These are phyloP conservation scores for Aspergillus affinis DNA, from an alignment of 495 filamentous ascomycete genomes.

Conservation along the genomic window DNA sequence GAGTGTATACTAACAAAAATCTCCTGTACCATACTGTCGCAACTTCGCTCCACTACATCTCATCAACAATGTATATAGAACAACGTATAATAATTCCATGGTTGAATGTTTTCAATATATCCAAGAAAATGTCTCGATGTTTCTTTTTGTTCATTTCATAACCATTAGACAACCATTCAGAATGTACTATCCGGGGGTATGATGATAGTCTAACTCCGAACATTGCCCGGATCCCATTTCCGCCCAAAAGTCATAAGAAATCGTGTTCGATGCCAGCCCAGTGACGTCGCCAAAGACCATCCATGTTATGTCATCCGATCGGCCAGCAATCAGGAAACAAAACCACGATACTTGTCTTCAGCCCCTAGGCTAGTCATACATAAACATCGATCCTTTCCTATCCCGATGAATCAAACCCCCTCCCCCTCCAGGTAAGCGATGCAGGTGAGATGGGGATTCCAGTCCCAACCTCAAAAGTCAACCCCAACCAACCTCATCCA, in stretches of 20 bases:
- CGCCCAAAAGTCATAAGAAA: neutral
- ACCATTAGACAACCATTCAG: conserved; percentile 5
- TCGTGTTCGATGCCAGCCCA: neutral
- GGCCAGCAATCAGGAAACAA: conserved; percentile 13
- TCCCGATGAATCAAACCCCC: too few species aligned
- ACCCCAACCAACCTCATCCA: neutral
- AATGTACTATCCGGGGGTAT: neutral
- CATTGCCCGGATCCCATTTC: neutral
- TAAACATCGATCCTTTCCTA: neutral
- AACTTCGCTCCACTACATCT: conserved; percentile 2
- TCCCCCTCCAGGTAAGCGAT: too few species aligned
- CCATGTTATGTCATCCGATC: conserved; percentile 10
- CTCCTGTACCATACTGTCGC: conserved; percentile 10
- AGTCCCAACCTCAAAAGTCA: neutral
- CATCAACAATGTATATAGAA: conserved; percentile 3
- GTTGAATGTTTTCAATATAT: neutral
- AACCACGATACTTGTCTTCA: neutral
- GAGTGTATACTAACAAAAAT: conserved; percentile 23
- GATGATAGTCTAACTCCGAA: neutral
- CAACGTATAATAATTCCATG: neutral
- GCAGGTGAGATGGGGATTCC: too few species aligned
- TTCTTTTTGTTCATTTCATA: neutral
- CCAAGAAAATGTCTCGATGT: neutral
- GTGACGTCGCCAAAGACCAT: neutral
- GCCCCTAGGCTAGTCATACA: neutral